A percentile compares a stretch with the other conserved stretches of the same genome.
These are phyloP conservation scores for Haplosporangium gracile DNA, from an alignment of 192 early-diverging fungal species.

Conservation along the genomic window DNA sequence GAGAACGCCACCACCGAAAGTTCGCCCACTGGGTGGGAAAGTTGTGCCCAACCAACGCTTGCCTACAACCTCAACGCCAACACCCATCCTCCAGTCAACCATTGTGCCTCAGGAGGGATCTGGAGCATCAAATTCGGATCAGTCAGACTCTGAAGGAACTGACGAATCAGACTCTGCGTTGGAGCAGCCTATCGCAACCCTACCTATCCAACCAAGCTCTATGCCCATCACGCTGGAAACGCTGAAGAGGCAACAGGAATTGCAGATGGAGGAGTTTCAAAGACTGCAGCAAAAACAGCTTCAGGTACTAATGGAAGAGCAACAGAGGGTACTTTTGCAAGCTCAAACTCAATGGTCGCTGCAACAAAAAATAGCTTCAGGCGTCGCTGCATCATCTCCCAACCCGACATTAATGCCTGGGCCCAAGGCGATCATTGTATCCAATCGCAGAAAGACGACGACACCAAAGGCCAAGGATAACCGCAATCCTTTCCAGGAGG, in stretches of 20 bases:
- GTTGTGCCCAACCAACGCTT: not conserved
- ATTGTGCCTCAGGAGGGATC: not conserved
- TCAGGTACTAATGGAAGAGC: conserved; percentile 25
- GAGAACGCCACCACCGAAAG: not conserved
- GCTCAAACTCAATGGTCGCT: conserved; percentile 7
- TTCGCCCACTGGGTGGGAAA: not conserved
- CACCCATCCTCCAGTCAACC: not conserved
- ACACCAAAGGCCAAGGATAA: conserved; percentile 5
- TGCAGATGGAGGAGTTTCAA: conserved; percentile 32
- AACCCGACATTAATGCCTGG: not conserved
- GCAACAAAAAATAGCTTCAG: not conserved
- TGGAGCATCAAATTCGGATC: not conserved
- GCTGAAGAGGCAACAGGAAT: conserved; percentile 16
- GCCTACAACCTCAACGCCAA: not conserved
- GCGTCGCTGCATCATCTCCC: not conserved
- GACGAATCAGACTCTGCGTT: not conserved
- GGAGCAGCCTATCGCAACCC: not conserved
- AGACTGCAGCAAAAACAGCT: conserved; percentile 27
- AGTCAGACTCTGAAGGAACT: conserved; percentile 7
- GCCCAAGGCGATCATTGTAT: not conserved
- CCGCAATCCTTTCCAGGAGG: not conserved
- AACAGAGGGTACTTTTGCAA: conserved; percentile 21
- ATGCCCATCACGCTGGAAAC: conserved; percentile 15
- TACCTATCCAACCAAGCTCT: not conserved
- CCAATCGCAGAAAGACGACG: not conserved